Percentiles rank a stretch among this genome's conserved stretches.
phyloP scores from a whole-genome alignment of 495 filamentous ascomycete species.

The Cercophora sp. region DNA sequence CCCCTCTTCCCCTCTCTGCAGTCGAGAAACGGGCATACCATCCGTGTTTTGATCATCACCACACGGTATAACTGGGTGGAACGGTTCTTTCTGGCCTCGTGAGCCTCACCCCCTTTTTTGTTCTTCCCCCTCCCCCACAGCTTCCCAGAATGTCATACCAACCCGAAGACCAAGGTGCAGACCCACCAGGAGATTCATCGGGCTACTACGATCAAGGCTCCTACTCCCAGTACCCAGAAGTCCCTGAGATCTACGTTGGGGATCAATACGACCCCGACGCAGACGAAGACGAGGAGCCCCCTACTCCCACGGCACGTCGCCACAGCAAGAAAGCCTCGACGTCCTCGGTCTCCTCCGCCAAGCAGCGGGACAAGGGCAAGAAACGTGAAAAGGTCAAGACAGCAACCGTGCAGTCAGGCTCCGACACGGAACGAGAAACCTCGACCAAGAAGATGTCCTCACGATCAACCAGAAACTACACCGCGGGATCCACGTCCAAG shows the following conservation, averaged over 20 bases:
- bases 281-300: slow-evolving; percentile 5
- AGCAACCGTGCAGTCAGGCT: slow-evolving; percentile 20
- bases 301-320: neutral
- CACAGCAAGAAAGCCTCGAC: slow-evolving; percentile 10
- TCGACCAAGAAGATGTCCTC: slow-evolving; percentile 33
- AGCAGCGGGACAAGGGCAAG: slow-evolving; percentile 1
- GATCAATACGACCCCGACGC: neutral
- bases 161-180: slow-evolving; percentile 23
- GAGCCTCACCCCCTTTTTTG: neutral
- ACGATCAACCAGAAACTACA: slow-evolving; percentile 26
- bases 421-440: slow-evolving; percentile 28
- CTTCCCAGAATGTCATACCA: slow-evolving; percentile 23
- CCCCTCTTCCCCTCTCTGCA: neutral
- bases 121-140: neutral
- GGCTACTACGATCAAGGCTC: neutral
- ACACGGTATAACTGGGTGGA: neutral
- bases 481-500: slow-evolving; percentile 23
- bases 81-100: neutral
- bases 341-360: slow-evolving; percentile 9
- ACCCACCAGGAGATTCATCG: slow-evolving; percentile 2
- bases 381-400: slow-evolving; percentile 17
- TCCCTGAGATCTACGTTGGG: slow-evolving; percentile 5
- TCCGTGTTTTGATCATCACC: neutral
- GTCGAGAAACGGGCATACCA: neutral
- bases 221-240: slow-evolving; percentile 1